phyloP scores from a whole-genome alignment of 129 eudicot genomes.

The Rutidosis leptorrhynchoides region DNA sequence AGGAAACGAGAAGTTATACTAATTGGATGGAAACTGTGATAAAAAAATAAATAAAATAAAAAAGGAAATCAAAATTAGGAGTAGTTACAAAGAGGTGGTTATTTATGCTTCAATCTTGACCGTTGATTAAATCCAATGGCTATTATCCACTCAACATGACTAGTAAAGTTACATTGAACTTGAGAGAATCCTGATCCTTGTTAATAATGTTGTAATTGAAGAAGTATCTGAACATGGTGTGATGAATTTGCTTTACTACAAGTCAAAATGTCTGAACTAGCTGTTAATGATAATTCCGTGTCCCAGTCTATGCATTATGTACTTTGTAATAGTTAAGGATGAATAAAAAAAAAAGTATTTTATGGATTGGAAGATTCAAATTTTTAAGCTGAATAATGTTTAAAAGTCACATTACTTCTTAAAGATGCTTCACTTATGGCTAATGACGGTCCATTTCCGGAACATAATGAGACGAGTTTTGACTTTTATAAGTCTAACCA shows the following conservation, averaged over 20 bases:
- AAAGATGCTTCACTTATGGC: not conserved
- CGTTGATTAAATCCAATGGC: no score
- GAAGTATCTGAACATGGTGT: not conserved
- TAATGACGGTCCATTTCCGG: not conserved
- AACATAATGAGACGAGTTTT: not conserved
- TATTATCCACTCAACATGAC: no score
- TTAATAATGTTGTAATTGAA: not conserved
- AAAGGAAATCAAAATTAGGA: no score
- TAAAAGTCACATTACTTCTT: not conserved
- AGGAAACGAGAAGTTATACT: no score
- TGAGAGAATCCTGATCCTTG: no score
- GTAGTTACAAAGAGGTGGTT: no score
- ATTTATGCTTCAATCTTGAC: no score
- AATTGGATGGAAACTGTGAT: no score
- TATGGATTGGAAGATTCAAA: not conserved
- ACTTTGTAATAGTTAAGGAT: not conserved
- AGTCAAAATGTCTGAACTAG: not conserved
- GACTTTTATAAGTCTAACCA: constrained; percentile 8
- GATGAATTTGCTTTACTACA: not conserved
- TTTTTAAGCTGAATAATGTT: not conserved
- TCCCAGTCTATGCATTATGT: not conserved
- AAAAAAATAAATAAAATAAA: no score
- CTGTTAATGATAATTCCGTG: not conserved
- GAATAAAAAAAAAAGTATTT: constrained; percentile 2
- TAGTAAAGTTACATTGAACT: no score